A percentile compares a stretch with the other conserved stretches of the same genome.
These are phyloP conservation scores for Nakazawaea peltata DNA, from an alignment of 805 yeast genomes.

Conservation along the genomic window DNA sequence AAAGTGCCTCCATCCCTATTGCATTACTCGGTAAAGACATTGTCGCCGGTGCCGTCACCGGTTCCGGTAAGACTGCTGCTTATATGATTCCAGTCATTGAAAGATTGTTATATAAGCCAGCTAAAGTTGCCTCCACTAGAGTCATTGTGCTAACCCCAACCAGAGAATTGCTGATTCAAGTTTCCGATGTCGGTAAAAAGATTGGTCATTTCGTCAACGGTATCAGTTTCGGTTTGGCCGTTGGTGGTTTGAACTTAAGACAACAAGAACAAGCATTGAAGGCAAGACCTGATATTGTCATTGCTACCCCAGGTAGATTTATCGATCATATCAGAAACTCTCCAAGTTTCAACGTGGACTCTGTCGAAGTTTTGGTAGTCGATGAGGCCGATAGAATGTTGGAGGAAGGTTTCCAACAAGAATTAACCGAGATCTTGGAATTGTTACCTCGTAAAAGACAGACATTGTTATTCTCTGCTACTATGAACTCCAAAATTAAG, in stretches of 20 bases:
- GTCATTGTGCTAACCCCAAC: constrained; percentile 92
- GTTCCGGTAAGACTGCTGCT: constrained; percentile 99
- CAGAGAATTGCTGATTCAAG: constrained; percentile 96
- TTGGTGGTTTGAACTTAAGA: constrained; percentile 93
- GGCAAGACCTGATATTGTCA: constrained; percentile 88
- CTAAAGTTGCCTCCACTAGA: constrained; percentile 78
- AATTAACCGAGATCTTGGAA: constrained; percentile 81
- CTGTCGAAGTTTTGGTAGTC: constrained; percentile 84
- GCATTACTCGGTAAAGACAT: constrained; percentile 92
- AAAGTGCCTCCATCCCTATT: constrained; percentile 86
- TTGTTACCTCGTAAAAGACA: constrained; percentile 88
- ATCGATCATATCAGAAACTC: constrained; percentile 96
- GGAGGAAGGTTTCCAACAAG: constrained; percentile 98
- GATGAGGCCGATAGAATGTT: constrained; percentile 99
- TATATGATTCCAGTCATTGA: constrained; percentile 94
- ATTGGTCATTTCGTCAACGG: constrained; percentile 70
- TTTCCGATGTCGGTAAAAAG: constrained; percentile 85
- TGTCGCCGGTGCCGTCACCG: constrained; percentile 99
- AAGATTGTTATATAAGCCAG: constrained; percentile 82
- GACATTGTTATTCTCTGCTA: constrained; percentile 91
- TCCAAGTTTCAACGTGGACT: constrained; percentile 83
- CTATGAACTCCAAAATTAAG: constrained; percentile 92
- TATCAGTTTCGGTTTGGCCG: constrained; percentile 87
- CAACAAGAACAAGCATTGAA: constrained; percentile 94
- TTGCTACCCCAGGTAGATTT: constrained; percentile 98